Percentiles rank a stretch among this genome's conserved stretches.
Evolutionary conservation across 306 rosid genomes (phyloP).

Genomic region (Corylus heterophylla): DNA sequence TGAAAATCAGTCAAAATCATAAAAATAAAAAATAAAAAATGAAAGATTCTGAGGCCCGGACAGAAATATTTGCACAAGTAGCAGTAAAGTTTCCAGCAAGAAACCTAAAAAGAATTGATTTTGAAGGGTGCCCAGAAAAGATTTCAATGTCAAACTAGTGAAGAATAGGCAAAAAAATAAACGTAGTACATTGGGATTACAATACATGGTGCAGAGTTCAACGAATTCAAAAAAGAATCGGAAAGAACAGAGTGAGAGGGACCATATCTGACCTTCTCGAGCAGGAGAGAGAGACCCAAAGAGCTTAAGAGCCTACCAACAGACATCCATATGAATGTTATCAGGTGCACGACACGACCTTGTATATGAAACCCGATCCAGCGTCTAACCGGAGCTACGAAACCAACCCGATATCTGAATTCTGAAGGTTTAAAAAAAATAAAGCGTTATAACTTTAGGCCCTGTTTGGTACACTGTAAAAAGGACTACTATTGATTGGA

Average conservation of each 20-base stretch:
- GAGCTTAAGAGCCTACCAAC: not conserved
- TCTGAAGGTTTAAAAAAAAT: not conserved
- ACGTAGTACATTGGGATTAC: not conserved
- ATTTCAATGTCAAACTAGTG: not conserved
- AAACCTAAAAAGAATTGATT: not conserved
- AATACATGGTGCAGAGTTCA: not conserved
- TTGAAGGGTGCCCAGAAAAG: not conserved
- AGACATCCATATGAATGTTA: not conserved
- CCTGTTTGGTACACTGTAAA: too few relatives aligned
- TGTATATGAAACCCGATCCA: not conserved
- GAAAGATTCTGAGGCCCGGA: not conserved
- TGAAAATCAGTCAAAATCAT: not conserved
- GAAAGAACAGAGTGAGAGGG: not conserved
- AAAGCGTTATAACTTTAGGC: too few relatives aligned
- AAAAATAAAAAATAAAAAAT: not conserved
- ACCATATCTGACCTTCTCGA: not conserved
- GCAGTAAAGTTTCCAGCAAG: not conserved
- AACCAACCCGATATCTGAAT: not conserved
- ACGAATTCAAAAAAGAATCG: not conserved
- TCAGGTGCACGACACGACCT: not conserved
- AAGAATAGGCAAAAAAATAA: not conserved
- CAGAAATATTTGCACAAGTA: not conserved
- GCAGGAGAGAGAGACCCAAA: constrained; percentile 7
- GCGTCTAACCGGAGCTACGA: not conserved
- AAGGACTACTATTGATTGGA: too few relatives aligned